Conservation (phyloP, 106 monocot species). For the Dendrobium nobile region DNA sequence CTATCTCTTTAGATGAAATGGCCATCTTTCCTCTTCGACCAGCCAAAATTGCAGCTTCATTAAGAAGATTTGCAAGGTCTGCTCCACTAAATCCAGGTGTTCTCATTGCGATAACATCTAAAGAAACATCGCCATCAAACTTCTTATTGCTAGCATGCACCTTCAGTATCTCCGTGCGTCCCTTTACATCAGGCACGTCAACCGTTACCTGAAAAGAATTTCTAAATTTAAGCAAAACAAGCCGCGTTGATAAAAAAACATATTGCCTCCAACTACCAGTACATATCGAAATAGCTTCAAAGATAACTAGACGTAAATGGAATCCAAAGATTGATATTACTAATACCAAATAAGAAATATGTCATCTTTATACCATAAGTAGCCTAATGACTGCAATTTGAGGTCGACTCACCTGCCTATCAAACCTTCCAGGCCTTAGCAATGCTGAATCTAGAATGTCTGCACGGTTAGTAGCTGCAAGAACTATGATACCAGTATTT, state of each 20-base stretch:
- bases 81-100: conserved; percentile 99
- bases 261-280: background rate
- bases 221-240: background rate
- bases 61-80: conserved; percentile 94
- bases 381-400: background rate
- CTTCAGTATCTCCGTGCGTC: conserved; percentile 94
- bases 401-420: conserved; percentile 65
- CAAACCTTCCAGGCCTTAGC: conserved; percentile 89
- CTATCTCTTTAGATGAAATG: conserved; percentile 93
- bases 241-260: background rate
- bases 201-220: conserved; percentile 58
- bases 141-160: conserved; percentile 90
- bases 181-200: conserved; percentile 97
- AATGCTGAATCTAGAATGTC: conserved; percentile 96
- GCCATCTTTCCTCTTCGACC: conserved; percentile 80
- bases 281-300: background rate
- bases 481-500: conserved; percentile 83
- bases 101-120: conserved; percentile 96
- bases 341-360: background rate
- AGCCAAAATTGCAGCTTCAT: conserved; percentile 96
- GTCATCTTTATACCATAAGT: background rate
- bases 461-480: conserved; percentile 92
- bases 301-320: background rate
- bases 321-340: background rate
- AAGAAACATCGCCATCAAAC: conserved; percentile 72